Evolutionary conservation across 495 filamentous ascomycete genomes (phyloP), one percentile per base, ranked within the genome.

Genomic region (Penicillium manginii): DNA sequence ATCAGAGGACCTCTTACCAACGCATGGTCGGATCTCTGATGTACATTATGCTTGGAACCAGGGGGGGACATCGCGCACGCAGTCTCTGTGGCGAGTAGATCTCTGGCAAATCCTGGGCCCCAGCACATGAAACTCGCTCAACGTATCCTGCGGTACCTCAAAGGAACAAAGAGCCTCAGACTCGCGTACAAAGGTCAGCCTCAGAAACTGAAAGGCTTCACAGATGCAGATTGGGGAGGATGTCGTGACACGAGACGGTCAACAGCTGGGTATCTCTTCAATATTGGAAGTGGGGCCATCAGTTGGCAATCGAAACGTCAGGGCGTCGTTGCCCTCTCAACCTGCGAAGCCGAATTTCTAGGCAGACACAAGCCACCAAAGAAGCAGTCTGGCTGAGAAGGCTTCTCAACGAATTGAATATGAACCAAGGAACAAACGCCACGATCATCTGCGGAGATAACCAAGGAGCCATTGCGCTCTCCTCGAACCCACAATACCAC

Each of bases 341-440:
- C 59, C 45, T 72, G 58, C 37, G 70, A 79, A 65, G 74, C 75
- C 10, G 73, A 80, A 57, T 81, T 71, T 52, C 62, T 78, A 4
- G 71, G 48, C 45, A 63, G 29, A 74, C 57, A 22, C 47, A 73
- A 57, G 74, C 71, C 37, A 68, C 63, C 9, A 78, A 77, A 63
- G 76, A 79, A 62, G 65, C 72, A 6, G 65, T 78, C 23, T 78
- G 68, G 70, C 50, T 79, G 33, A 45, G 58, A 61, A 67, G 58
- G 32, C 58, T 77, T 12, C 64, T 75, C 18, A 59, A 65, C 40
- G 67, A 73, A 45, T 52, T 72, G 12, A 64, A 66, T 29, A 59
- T 19, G 5, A n/a, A n/a, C 40, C 40, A 43, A 21, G 40, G 40
- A 43, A 9, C 19, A 43, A 3, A 3, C 40, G 40, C 40, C 6